Evolutionary conservation across 495 filamentous ascomycete species (phyloP).

Genomic region (Cercophora sp.): DNA sequence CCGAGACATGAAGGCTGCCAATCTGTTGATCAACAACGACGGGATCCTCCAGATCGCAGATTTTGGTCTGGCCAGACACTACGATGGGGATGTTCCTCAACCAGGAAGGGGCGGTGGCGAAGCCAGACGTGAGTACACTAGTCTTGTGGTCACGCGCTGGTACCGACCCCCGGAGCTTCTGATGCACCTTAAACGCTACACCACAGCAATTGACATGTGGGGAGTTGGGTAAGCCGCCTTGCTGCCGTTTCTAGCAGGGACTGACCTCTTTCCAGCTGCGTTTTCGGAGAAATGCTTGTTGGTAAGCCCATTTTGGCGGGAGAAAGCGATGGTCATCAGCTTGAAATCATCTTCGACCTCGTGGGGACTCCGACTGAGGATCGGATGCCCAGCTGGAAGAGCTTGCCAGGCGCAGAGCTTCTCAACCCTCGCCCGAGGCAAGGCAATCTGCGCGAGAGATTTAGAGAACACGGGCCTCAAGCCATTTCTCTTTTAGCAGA

Average conservation of each 20-base stretch:
- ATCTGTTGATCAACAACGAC: constrained; percentile 91
- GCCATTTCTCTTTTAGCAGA: constrained; percentile 79
- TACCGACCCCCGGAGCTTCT: constrained; percentile 94
- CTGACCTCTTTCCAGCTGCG: constrained; percentile 59
- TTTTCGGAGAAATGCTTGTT: constrained; percentile 97
- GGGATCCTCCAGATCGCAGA: constrained; percentile 96
- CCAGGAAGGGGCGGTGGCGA: constrained; percentile 79
- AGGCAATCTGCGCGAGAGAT: constrained; percentile 65
- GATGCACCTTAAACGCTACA: constrained; percentile 80
- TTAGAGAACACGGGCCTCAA: constrained; percentile 57
- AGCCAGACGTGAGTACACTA: constrained; percentile 86
- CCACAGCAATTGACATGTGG: constrained; percentile 96
- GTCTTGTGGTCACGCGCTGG: constrained; percentile 93
- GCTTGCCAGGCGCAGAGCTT: constrained; percentile 75
- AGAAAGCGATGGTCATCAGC: constrained; percentile 82
- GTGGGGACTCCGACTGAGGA: constrained; percentile 87
- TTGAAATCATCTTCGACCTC: constrained; percentile 87
- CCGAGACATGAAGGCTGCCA: constrained; percentile 98
- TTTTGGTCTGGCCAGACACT: constrained; percentile 92
- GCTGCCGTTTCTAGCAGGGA: background rate
- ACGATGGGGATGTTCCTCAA: constrained; percentile 78
- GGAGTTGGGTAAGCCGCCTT: constrained; percentile 71
- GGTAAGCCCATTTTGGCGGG: constrained; percentile 90
- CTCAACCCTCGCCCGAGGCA: constrained; percentile 60
- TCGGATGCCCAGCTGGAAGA: constrained; percentile 88